These are phyloP conservation scores for Phytopythium litorale DNA, from an alignment of 352 stramenopile genomes.

Conservation along the genomic window DNA sequence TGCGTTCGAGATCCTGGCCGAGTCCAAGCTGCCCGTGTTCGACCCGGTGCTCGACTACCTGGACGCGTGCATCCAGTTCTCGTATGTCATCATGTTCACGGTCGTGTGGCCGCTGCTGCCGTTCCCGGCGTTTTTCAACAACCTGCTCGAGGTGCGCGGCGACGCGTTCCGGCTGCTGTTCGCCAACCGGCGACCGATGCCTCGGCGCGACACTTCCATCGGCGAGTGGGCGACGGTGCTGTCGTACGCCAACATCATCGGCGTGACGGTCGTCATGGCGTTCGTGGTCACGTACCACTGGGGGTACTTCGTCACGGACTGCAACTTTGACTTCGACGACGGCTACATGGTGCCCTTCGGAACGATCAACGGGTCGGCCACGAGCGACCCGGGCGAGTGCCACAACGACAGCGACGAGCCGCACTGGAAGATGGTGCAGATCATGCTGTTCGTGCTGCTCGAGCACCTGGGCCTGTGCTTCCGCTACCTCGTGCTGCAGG, in stretches of 20 bases:
- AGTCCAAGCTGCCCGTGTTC: constrained; percentile 80
- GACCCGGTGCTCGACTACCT: constrained; percentile 86
- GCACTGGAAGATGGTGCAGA: constrained; percentile 73
- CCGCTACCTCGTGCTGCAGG: constrained; percentile 79
- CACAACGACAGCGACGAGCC: constrained; percentile 34
- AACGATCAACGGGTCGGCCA: constrained; percentile 33
- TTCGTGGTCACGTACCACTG: constrained; percentile 86
- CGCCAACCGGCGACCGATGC: constrained; percentile 75
- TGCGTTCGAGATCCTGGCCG: constrained; percentile 81
- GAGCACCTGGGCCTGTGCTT: constrained; percentile 83
- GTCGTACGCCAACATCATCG: constrained; percentile 84
- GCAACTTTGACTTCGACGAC: constrained; percentile 68
- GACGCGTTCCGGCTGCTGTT: constrained; percentile 83
- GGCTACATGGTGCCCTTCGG: constrained; percentile 78
- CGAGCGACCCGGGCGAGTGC: constrained; percentile 31
- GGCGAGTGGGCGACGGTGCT: constrained; percentile 83
- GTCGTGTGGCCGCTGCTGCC: constrained; percentile 87
- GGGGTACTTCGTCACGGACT: constrained; percentile 69
- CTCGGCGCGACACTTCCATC: constrained; percentile 75
- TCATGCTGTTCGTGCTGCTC: constrained; percentile 76
- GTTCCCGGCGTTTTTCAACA: constrained; percentile 84
- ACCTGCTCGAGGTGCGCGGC: constrained; percentile 81
- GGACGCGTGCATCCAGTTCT: constrained; percentile 87
- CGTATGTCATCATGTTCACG: constrained; percentile 90
- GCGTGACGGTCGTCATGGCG: constrained; percentile 73